Evolutionary conservation across 208 protist species (phyloP), one percentile per base, ranked within the genome.

Genomic region (Herpetomonas samuelpessoai): DNA sequence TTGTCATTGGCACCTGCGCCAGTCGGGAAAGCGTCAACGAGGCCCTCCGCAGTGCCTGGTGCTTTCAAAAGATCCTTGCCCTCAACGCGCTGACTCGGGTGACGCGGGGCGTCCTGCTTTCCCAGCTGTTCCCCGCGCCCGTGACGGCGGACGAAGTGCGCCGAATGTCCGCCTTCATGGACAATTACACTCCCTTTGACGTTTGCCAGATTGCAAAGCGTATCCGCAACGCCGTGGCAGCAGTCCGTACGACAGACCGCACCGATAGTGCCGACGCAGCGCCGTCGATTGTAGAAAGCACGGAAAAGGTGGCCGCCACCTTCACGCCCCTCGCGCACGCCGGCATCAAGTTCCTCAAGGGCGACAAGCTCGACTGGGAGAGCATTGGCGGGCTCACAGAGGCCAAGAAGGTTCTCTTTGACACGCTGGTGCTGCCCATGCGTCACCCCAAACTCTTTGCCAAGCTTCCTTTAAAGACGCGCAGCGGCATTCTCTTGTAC

Each of bases 351-450:
- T 92, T 95, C 67, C 70, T 92, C 30, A 70, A 84, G 35, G 81
- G 79, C 18, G 79, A 83, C 41, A 86, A 81, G 67, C 53, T 73
- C 27, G 74, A 73, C 44, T 92, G 86, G 77, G 77, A 86, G 44
- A 81, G 75, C 68, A 92, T 98, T 56, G 95, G 94, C 24, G 97
- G 97, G 9, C 74, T 98, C 27, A 74, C 56, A 19, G 79, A 89
- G 52, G 96, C 94, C n/a, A 98, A 98, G 74, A 85, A 90, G 66
- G 83, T 92, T 35, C 83, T 98, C 27, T 86, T 96, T 66, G 95
- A 98, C 68, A 97, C 95, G 22, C 86, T 98, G 31, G 86, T 97
- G 45, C 75, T 98, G 22, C 97, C 96, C n/a, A 90, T 97, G 57
- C 79, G 92, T 56, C 82, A 97, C 54, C 93, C 95, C 19, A 68